Conservation (phyloP, 352 stramenopile genomes). For the Phytophthora pistaciae region DNA sequence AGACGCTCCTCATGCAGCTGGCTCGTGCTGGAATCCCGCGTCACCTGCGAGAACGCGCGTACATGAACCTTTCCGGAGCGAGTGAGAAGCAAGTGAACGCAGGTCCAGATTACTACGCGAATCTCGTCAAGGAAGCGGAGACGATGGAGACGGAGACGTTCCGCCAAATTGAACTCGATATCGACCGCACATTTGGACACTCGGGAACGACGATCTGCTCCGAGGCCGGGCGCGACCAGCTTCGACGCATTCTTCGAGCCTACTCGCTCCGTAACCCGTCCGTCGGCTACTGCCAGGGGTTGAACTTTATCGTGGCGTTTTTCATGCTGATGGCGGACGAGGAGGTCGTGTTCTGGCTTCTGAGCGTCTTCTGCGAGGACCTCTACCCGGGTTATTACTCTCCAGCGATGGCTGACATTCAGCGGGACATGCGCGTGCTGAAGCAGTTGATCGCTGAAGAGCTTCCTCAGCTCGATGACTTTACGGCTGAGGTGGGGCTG, state of each 20-base stretch:
- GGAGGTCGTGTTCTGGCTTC: slow-evolving; percentile 90
- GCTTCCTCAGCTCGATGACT: slow-evolving; percentile 77
- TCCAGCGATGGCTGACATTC: slow-evolving; percentile 88
- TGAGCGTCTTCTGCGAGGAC: slow-evolving; percentile 92
- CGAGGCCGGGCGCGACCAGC: slow-evolving; percentile 50
- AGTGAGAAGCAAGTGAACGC: slow-evolving; percentile 65
- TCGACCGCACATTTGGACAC: slow-evolving; percentile 87
- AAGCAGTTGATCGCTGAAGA: slow-evolving; percentile 88
- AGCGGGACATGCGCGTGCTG: slow-evolving; percentile 91
- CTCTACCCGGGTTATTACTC: slow-evolving; percentile 92
- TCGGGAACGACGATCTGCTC: slow-evolving; percentile 73
- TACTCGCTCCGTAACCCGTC: slow-evolving; percentile 85
- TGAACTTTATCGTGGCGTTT: slow-evolving; percentile 93
- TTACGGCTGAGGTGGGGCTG: slow-evolving; percentile 76
- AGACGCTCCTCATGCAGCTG: slow-evolving; percentile 46
- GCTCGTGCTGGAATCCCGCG: slow-evolving; percentile 65
- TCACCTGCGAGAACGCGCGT: slow-evolving; percentile 70
- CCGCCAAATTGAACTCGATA: slow-evolving; percentile 88
- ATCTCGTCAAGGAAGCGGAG: slow-evolving; percentile 55
- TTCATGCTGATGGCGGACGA: slow-evolving; percentile 84
- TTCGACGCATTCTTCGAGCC: slow-evolving; percentile 79
- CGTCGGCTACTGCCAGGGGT: slow-evolving; percentile 89
- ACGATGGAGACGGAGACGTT: slow-evolving; percentile 66
- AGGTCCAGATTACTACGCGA: slow-evolving; percentile 56
- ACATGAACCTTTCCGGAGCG: slow-evolving; percentile 76